Base-by-base conservation (phyloP, 176 grass and related monocot species). In the Oryza longistaminata region DNA sequence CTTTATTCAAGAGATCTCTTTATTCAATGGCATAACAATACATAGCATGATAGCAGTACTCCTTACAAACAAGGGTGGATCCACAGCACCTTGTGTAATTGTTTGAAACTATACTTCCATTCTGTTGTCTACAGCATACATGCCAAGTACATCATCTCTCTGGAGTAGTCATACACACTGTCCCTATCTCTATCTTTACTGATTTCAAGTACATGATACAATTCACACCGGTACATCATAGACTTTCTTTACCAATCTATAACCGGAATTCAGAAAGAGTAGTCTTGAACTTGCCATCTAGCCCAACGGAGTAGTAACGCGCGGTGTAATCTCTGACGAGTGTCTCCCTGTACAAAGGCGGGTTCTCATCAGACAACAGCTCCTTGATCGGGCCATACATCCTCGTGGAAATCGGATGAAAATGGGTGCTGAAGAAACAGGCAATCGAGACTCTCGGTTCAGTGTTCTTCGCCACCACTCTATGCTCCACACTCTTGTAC, bases 321-420 rank as follows among this genome's bases (percentile, higher is more conserved):
- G 48, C 6, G 19, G 71, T 3, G 33, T 26, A 95, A 49, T 95
- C 90, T 50, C 85, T 60, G 48, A 86, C 79, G 0, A 90, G 80
- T 34, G 76, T 85, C 78, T 85, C 75, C 53, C 46, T 84, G 19
- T 89, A 92, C 44, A 87, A 9, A 76, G 86, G 73, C 8, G 73
- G 80, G 25, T 88, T 87, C 17, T 83, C 83, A 0, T 90, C 76
- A 1, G 86, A 92, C 45, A 92, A 2, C 12, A 92, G 5, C 67
- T 91, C 93, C 66, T 89, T 92, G 86, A 95, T 95, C 5, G 90
- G 93, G 13, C 88, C 90, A 46, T 91, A 92, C 24, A 82, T 62
- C 27, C 88, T 86, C 5, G 88, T 90, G 2, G 88, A 88, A 49
- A 66, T 22, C 16, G 74, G 73, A 24, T 77, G 75, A 55, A 87